These are phyloP conservation scores for Metschnikowia matae DNA, from an alignment of 805 yeast genomes.

Conservation along the genomic window DNA sequence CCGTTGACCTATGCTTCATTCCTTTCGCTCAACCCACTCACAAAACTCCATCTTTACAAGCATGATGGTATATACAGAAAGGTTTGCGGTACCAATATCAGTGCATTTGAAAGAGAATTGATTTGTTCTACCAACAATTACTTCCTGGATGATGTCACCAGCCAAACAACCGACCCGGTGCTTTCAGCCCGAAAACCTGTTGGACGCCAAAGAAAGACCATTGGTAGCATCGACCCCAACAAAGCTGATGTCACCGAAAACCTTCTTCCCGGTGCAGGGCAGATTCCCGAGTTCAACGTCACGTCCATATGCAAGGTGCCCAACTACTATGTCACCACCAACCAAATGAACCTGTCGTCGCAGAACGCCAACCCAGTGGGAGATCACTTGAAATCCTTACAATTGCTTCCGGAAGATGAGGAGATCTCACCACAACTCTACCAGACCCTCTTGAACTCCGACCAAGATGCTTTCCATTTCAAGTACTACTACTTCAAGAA, in stretches of 20 bases:
- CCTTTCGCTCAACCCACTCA: slow-evolving; percentile 29
- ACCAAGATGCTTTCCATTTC: slow-evolving; percentile 32
- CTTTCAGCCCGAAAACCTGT: slow-evolving; percentile 19
- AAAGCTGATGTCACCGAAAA: slow-evolving; percentile 36
- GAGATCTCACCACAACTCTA: slow-evolving; percentile 31
- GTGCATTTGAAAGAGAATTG: slow-evolving; percentile 33
- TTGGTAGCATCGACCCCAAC: slow-evolving; percentile 36
- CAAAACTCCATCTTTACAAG: slow-evolving; percentile 37
- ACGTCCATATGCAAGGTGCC: slow-evolving; percentile 41
- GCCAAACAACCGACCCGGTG: slow-evolving; percentile 5
- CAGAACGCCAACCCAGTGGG: slow-evolving; percentile 16
- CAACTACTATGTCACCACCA: slow-evolving; percentile 35
- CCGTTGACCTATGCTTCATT: slow-evolving; percentile 34
- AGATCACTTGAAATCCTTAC: slow-evolving; percentile 9
- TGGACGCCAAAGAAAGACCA: slow-evolving; percentile 29
- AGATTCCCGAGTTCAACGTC: slow-evolving; percentile 39
- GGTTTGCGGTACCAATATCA: slow-evolving; percentile 25
- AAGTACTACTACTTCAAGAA: slow-evolving; percentile 39
- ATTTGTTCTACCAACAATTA: slow-evolving; percentile 29
- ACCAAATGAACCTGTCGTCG: slow-evolving; percentile 21
- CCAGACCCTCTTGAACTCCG: slow-evolving; percentile 33
- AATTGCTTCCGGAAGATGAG: slow-evolving; percentile 23
- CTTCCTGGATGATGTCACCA: slow-evolving; percentile 6
- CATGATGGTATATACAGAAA: slow-evolving; percentile 19
- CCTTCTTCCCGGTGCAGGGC: slow-evolving; percentile 42